phyloP scores from a whole-genome alignment of 176 grass and related monocot species.

The Carex parvula region DNA sequence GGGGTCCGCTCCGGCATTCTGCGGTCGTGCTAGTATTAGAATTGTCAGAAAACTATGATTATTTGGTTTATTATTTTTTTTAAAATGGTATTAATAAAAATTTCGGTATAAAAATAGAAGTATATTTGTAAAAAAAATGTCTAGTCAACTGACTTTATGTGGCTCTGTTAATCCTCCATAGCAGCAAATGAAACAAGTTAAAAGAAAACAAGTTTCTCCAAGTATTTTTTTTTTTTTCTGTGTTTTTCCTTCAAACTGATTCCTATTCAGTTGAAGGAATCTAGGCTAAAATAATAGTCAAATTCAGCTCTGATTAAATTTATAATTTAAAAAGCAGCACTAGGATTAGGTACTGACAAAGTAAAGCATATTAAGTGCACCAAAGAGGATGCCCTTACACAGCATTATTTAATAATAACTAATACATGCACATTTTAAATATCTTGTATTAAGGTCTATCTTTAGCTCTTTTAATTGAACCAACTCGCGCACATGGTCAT shows the following conservation, averaged over 20 bases:
- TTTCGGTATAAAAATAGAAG: too few relatives aligned
- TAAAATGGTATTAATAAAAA: too few relatives aligned
- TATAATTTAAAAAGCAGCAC: background rate
- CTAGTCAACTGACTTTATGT: too few relatives aligned
- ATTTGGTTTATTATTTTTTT: too few relatives aligned
- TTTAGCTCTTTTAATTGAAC: background rate
- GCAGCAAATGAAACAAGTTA: too few relatives aligned
- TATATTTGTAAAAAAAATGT: too few relatives aligned
- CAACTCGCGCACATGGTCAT: background rate
- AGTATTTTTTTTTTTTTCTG: background rate
- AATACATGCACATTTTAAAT: background rate
- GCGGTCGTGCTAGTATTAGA: too few relatives aligned
- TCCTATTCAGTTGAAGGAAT: background rate
- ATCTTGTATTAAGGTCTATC: background rate
- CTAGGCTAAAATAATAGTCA: background rate
- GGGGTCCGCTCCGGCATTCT: too few relatives aligned
- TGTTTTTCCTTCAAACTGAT: background rate
- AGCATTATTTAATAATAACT: background rate
- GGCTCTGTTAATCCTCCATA: too few relatives aligned
- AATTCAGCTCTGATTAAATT: background rate
- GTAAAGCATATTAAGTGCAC: background rate
- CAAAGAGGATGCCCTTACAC: background rate
- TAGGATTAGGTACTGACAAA: background rate
- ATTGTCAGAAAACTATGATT: too few relatives aligned
- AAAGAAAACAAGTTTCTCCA: too few relatives aligned